phyloP scores from a whole-genome alignment of 1,139 yeast genomes.

The Candida tunisiensis region DNA sequence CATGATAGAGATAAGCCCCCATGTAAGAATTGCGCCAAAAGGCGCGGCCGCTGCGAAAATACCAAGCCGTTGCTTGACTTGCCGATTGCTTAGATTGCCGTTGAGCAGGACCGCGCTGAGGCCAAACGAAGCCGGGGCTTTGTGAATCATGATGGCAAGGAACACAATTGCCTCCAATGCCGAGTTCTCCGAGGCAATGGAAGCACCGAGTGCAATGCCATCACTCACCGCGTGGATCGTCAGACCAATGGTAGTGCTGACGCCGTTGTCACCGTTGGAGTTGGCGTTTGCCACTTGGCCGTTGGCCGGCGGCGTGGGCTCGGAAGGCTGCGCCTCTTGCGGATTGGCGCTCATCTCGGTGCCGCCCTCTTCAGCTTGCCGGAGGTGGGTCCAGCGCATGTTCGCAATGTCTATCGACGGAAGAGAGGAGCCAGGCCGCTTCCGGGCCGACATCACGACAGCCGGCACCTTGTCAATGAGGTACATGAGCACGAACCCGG shows the following conservation, averaged over 20 bases:
- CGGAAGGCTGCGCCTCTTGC: too few species aligned
- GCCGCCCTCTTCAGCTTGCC: not conserved
- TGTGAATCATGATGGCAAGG: constrained; percentile 49
- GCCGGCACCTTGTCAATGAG: constrained; percentile 21
- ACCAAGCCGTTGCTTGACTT: constrained; percentile 26
- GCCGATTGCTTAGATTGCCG: constrained; percentile 11
- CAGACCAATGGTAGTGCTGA: constrained; percentile 41
- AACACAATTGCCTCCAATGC: constrained; percentile 35
- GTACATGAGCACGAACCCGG: constrained; percentile 38
- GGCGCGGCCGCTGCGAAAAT: constrained; percentile 40
- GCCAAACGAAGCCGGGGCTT: constrained; percentile 63
- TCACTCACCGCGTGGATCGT: constrained; percentile 54
- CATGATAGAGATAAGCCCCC: constrained; percentile 18
- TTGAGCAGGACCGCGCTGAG: constrained; percentile 39
- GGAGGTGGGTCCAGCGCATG: constrained; percentile 1
- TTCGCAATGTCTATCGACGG: not conserved
- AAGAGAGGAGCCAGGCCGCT: not conserved
- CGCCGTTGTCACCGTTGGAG: not conserved
- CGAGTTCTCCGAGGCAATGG: constrained; percentile 29
- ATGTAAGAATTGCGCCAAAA: constrained; percentile 31
- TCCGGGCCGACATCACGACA: too few species aligned
- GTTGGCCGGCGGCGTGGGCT: not conserved
- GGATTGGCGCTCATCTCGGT: not conserved
- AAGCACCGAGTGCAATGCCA: constrained; percentile 59
- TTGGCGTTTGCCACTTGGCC: too few species aligned